Conservation (phyloP, 2,329 filamentous ascomycete genomes). For the Phialophora macrospora region DNA sequence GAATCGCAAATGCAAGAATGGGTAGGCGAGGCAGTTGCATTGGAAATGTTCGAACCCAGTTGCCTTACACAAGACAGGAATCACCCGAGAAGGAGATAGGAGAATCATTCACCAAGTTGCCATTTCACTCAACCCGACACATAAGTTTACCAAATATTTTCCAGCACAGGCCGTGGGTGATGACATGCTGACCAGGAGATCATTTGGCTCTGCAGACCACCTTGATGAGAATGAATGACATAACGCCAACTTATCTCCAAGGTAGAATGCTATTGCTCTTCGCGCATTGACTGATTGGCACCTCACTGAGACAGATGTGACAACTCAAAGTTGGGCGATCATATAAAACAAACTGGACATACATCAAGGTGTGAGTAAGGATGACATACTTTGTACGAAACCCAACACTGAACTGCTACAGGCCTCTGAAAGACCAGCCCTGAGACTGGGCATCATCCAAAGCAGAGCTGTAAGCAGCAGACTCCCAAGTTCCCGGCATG, state of each 20-base stretch:
- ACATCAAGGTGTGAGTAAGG: neutral
- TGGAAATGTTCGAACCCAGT: neutral
- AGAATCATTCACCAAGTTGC: constrained; percentile 3
- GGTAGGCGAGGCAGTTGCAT: neutral
- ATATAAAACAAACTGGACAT: constrained; percentile 1
- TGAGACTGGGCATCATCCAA: constrained; percentile 32
- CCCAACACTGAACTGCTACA: constrained; percentile 14
- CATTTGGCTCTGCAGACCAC: constrained; percentile 29
- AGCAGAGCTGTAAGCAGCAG: constrained; percentile 26
- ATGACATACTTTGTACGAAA: constrained; percentile 1
- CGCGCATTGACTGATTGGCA: constrained; percentile 41
- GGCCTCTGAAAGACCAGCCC: constrained; percentile 36
- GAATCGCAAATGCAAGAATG: neutral
- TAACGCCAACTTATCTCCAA: constrained; percentile 30
- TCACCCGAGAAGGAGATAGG: neutral
- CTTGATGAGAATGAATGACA: constrained; percentile 28
- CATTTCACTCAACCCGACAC: constrained; percentile 3
- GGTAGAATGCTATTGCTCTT: constrained; percentile 36
- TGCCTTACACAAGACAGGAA: neutral
- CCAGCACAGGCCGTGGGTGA: constrained; percentile 25
- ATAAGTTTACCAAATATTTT: constrained; percentile 33
- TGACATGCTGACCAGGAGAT: constrained; percentile 17
- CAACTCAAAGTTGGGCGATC: constrained; percentile 40
- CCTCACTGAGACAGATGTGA: constrained; percentile 39
- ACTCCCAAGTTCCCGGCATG: constrained; percentile 25